Base-by-base conservation (phyloP, 2,329 filamentous ascomycete species). In the Didymella glomerata region DNA sequence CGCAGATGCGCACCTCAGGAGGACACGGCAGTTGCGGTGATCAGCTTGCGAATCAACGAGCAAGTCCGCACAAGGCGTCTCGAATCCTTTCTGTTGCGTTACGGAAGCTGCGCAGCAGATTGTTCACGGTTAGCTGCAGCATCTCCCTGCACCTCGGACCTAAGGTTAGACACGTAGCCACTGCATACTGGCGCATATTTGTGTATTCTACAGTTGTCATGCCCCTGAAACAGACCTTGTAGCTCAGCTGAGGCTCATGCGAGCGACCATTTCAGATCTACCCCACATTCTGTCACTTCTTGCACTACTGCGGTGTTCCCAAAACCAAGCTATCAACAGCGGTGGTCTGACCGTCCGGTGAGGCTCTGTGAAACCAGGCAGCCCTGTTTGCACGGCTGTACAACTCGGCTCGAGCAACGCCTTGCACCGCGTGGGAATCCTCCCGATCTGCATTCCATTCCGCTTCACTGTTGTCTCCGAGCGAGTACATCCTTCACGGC, bases 401-500 rank as follows among this genome's bases (percentile, higher is more conserved):
- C 61, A 38, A 38, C 27, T 58, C 34, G 46, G 42, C 34, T 59
- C 54, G 54, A 42, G 45, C 53, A 63, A 45, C 49, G 56, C 62
- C 60, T 66, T 40, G 52, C 57, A 66, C 65, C 41, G 57, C 63
- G 52, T 68, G 55, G 54, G 27, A 34, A 51, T 52, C 47, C 41
- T 57, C 44, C 48, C 54, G 58, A 38, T 27, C 9, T 54, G 56
- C 62, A 47, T 54, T 50, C 27, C 41, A n/a, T 40, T 59, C 46
- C 55, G 38, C 34, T 28, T 63, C 51, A 65, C 55, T 54, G 34
- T 40, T 59, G 44, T 60, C 70, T 67, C 56, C 47, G 50, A 51
- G 56, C 56, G 24, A 59, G 50, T 3, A 76, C 67, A 7, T 69
- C 66, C 54, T 68, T 70, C 45, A 74, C 69, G 13, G 71, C 67